Evolutionary conservation across 768 basidiomycete species (phyloP).

Genomic region (Pleurotus djamor): DNA sequence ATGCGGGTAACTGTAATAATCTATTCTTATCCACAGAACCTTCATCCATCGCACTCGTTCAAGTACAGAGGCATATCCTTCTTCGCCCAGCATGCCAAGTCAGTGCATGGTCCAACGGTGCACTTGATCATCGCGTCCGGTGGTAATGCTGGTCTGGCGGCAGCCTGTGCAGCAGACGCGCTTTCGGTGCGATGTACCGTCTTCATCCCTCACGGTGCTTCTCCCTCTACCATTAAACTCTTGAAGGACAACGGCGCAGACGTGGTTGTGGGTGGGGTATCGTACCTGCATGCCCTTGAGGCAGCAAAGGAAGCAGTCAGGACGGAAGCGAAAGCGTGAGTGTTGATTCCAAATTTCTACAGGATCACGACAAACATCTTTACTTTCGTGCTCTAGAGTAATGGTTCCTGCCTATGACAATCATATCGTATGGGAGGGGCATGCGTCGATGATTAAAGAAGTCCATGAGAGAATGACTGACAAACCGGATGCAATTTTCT

Average conservation of each 20-base stretch:
- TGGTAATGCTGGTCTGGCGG: slow-evolving; percentile 80
- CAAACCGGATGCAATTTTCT: slow-evolving; percentile 72
- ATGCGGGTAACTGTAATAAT: neutral
- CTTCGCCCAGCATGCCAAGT: slow-evolving; percentile 51
- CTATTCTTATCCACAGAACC: slow-evolving; percentile 41
- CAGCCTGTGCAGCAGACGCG: slow-evolving; percentile 56
- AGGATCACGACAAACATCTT: no score
- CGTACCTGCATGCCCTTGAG: slow-evolving; percentile 56
- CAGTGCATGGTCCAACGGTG: slow-evolving; percentile 46
- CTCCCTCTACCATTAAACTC: slow-evolving; percentile 44
- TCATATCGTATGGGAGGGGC: slow-evolving; percentile 70
- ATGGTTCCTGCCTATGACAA: slow-evolving; percentile 75
- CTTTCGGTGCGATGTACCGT: slow-evolving; percentile 63
- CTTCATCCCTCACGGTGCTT: slow-evolving; percentile 57
- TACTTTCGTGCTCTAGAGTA: slow-evolving; percentile 35
- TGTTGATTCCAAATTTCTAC: slow-evolving; percentile 5
- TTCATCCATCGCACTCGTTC: slow-evolving; percentile 76
- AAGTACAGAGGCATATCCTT: slow-evolving; percentile 72
- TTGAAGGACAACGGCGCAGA: slow-evolving; percentile 54
- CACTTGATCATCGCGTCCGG: slow-evolving; percentile 73
- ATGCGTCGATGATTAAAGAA: slow-evolving; percentile 72
- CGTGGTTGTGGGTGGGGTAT: slow-evolving; percentile 53
- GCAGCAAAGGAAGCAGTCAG: slow-evolving; percentile 47
- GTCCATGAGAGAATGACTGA: slow-evolving; percentile 34
- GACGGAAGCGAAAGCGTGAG: slow-evolving; percentile 52